These are phyloP conservation scores for Xylaria telfairii DNA, from an alignment of 495 filamentous ascomycete species.

Conservation along the genomic window DNA sequence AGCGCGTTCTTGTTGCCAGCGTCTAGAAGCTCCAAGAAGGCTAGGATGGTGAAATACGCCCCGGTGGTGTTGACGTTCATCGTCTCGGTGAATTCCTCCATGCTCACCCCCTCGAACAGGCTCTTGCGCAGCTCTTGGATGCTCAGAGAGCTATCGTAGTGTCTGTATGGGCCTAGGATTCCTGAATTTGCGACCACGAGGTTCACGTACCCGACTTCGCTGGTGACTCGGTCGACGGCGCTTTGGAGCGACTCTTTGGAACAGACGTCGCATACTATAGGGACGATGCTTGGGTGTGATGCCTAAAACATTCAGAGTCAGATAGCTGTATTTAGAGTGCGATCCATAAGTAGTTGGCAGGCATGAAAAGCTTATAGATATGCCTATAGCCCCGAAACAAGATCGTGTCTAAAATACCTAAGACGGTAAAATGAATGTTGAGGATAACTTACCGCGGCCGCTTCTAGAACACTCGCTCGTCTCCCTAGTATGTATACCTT, in stretches of 20 bases:
- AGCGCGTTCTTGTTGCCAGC: constrained; percentile 62
- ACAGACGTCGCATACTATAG: constrained; percentile 63
- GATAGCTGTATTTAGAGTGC: not conserved
- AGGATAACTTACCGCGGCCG: constrained; percentile 39
- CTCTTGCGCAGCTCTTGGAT: constrained; percentile 53
- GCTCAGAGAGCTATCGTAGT: constrained; percentile 44
- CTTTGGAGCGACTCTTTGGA: constrained; percentile 59
- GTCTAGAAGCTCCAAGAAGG: constrained; percentile 65
- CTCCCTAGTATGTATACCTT: constrained; percentile 75
- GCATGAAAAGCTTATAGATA: not conserved
- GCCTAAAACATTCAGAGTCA: not conserved
- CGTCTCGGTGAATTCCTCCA: constrained; percentile 57
- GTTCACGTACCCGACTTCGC: constrained; percentile 60
- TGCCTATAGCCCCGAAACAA: not conserved
- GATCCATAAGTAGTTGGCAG: not conserved
- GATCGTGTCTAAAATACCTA: not conserved
- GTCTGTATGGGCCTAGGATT: constrained; percentile 50
- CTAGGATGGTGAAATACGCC: constrained; percentile 58
- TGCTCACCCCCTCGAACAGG: constrained; percentile 48
- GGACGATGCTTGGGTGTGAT: constrained; percentile 49
- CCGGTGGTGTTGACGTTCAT: constrained; percentile 59
- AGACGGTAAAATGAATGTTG: not conserved
- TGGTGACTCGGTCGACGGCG: constrained; percentile 53
- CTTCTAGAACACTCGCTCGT: constrained; percentile 56
- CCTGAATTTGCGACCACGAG: constrained; percentile 66